Percentiles rank a stretch among this genome's conserved stretches.
These are phyloP conservation scores for Phaeolepiota aurea DNA, from an alignment of 768 basidiomycete species.

Conservation along the genomic window DNA sequence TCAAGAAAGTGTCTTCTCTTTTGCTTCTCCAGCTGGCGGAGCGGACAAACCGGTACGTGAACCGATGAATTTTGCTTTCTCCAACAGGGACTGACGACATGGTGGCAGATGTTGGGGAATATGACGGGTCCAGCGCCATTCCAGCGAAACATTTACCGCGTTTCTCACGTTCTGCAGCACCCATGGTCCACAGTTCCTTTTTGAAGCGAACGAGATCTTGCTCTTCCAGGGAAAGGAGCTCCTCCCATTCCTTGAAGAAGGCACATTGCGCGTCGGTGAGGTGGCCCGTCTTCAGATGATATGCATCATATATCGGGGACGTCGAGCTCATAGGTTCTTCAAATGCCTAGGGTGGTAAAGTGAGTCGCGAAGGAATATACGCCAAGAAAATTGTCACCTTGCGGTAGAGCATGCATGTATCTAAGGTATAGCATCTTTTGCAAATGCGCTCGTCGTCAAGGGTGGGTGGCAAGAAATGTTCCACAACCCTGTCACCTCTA, in stretches of 20 bases:
- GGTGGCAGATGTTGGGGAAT: slow-evolving; percentile 13
- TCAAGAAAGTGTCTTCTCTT: slow-evolving; percentile 39
- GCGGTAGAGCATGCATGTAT: slow-evolving; percentile 92
- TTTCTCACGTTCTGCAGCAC: slow-evolving; percentile 67
- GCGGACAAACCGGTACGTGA: slow-evolving; percentile 67
- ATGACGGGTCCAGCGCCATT: slow-evolving; percentile 60
- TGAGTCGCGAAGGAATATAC: background rate
- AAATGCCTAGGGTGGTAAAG: slow-evolving; percentile 41
- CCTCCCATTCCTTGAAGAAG: slow-evolving; percentile 92
- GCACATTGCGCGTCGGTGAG: slow-evolving; percentile 54
- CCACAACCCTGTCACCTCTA: slow-evolving; percentile 15
- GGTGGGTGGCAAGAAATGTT: slow-evolving; percentile 75
- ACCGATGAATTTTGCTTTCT: slow-evolving; percentile 63
- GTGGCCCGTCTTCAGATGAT: slow-evolving; percentile 73
- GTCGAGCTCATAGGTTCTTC: slow-evolving; percentile 49
- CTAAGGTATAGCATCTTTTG: slow-evolving; percentile 71
- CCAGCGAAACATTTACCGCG: slow-evolving; percentile 78
- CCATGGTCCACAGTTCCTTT: slow-evolving; percentile 92
- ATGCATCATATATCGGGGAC: slow-evolving; percentile 59
- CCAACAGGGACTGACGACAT: slow-evolving; percentile 1
- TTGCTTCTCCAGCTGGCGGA: slow-evolving; percentile 7
- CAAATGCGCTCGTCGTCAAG: slow-evolving; percentile 79
- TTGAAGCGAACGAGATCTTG: slow-evolving; percentile 77
- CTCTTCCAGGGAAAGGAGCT: slow-evolving; percentile 77
- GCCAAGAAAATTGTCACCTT: slow-evolving; percentile 38